Evolutionary conservation across 805 yeast genomes (phyloP).

Genomic region (Kurtzmaniella fragi): DNA sequence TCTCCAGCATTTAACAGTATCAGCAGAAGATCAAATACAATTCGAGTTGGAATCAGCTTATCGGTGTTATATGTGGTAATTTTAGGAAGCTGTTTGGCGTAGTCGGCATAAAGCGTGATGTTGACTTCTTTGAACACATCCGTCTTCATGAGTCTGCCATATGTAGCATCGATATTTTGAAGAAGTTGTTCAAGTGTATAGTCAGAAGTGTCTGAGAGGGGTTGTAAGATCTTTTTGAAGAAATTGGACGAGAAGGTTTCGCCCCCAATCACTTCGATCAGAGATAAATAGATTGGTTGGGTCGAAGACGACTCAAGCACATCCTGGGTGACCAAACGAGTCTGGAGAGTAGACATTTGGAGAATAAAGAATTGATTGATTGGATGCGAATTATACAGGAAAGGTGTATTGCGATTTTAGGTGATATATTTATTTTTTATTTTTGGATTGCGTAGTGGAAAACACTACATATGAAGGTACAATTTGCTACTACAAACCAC

Average conservation of each 20-base stretch:
- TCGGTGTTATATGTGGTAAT: conserved; percentile 28
- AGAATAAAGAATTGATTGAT: too few relatives aligned
- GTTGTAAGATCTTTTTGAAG: conserved; percentile 41
- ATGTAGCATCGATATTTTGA: conserved; percentile 23
- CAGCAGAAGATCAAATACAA: conserved; percentile 36
- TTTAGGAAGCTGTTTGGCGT: conserved; percentile 19
- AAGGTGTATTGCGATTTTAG: too few relatives aligned
- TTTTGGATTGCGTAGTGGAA: too few relatives aligned
- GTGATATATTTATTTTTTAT: too few relatives aligned
- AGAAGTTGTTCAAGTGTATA: conserved; percentile 41
- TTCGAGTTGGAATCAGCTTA: conserved; percentile 42
- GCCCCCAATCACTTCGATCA: conserved; percentile 38
- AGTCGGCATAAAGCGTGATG: conserved; percentile 39
- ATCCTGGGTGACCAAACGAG: conserved; percentile 22
- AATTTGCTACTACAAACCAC: too few relatives aligned
- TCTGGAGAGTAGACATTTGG: conserved; percentile 8
- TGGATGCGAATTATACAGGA: too few relatives aligned
- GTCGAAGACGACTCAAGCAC: conserved; percentile 23
- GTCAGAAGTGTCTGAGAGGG: conserved; percentile 36
- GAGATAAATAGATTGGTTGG: conserved; percentile 31
- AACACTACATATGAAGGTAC: too few relatives aligned
- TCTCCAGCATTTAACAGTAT: conserved; percentile 31
- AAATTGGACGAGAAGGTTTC: conserved; percentile 41
- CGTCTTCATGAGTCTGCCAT: conserved; percentile 34
- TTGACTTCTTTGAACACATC: conserved; percentile 40